Percentiles rank a stretch among this genome's conserved stretches.
These are phyloP conservation scores for Zychaea mexicana DNA, from an alignment of 371 early-diverging fungal species.

Conservation along the genomic window DNA sequence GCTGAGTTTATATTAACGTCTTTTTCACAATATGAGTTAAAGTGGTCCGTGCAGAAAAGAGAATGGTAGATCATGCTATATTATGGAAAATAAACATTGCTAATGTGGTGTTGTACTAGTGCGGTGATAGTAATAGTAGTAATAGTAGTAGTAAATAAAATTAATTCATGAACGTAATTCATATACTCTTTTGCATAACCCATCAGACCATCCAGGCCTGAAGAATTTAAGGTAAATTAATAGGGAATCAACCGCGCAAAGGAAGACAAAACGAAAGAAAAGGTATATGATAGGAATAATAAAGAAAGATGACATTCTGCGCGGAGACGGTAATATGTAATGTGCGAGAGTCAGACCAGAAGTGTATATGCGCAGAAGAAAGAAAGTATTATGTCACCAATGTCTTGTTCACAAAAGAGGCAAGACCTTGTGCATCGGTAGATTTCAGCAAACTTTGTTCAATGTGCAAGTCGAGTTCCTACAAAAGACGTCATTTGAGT, in stretches of 20 bases:
- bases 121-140: too few relatives aligned
- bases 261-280: background rate
- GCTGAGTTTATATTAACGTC: too few relatives aligned
- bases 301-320: background rate
- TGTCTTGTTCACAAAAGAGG: slow-evolving; percentile 33
- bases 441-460: slow-evolving; percentile 36
- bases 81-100: too few relatives aligned
- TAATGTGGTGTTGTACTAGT: too few relatives aligned
- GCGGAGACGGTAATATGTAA: too few relatives aligned
- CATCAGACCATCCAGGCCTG: background rate
- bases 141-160: too few relatives aligned
- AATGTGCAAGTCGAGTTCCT: slow-evolving; percentile 47
- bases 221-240: background rate
- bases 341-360: too few relatives aligned
- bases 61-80: too few relatives aligned
- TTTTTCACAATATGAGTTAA: too few relatives aligned
- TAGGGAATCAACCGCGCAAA: background rate
- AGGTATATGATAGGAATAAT: background rate
- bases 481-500: background rate
- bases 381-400: slow-evolving; percentile 1
- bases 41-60: too few relatives aligned
- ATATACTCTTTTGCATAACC: slow-evolving; percentile 1
- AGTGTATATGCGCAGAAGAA: background rate
- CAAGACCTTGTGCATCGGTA: slow-evolving; percentile 29
- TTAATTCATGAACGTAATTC: too few relatives aligned